Evolutionary conservation across 371 early-diverging fungal genomes (phyloP).

Genomic region (Apophysomyces elegans): DNA sequence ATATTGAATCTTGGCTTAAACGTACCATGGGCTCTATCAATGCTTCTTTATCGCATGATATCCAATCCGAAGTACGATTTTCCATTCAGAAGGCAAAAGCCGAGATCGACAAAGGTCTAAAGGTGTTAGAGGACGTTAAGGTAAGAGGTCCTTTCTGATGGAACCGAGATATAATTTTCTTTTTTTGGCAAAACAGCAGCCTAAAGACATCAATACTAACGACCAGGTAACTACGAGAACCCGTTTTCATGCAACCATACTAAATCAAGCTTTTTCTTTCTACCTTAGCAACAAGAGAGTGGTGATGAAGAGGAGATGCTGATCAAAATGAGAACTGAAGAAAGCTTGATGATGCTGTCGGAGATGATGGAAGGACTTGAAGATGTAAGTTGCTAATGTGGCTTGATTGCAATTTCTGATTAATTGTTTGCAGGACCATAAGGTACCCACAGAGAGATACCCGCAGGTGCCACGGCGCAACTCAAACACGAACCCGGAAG

Average conservation of each 20-base stretch:
- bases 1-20: constrained; percentile 28
- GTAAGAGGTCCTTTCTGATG: constrained; percentile 11
- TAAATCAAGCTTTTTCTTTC: neutral
- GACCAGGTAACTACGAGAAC: neutral
- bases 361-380: constrained; percentile 10
- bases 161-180: neutral
- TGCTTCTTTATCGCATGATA: constrained; percentile 24
- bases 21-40: constrained; percentile 25
- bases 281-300: neutral
- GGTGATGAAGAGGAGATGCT: neutral
- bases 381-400: neutral
- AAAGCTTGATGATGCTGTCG: constrained; percentile 1
- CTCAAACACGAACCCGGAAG: constrained; percentile 14
- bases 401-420: neutral
- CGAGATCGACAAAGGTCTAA: constrained; percentile 49
- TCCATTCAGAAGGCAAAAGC: constrained; percentile 51
- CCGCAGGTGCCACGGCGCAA: constrained; percentile 19
- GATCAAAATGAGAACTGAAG: constrained; percentile 3
- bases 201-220: neutral
- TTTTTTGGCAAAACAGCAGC: neutral
- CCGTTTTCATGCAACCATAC: neutral
- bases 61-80: constrained; percentile 36
- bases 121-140: constrained; percentile 45
- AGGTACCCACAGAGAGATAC: constrained; percentile 14
- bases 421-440: neutral